Evolutionary conservation across 1,284 basidiomycete genomes (phyloP), one percentile per base, ranked within the genome.

Genomic region (Xanthoconium separans): DNA sequence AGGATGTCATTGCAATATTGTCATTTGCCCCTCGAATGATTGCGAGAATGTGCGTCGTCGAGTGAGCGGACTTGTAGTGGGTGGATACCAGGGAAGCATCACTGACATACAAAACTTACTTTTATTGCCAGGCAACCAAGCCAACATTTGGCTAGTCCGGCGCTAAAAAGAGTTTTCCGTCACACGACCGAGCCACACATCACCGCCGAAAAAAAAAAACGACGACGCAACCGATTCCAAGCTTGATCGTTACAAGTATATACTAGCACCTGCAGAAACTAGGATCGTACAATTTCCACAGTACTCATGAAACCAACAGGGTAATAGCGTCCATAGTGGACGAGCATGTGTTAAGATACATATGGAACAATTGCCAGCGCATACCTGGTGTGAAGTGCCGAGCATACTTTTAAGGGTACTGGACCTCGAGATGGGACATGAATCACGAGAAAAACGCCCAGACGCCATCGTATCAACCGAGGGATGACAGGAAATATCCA

Each of bases 271-370:
- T 40, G 22, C 29, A 20, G 30, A 34, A 34, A 37, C 44, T 46
- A 29, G 22, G 41, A 48, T 5, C 22, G 27, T 52, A 52, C 13
- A 22, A 40, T 20, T 24, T 24, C 43, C n/a, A 36, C 13, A 11
- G 18, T n/a, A 34, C 44, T 36, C 34, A 16, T 24, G n/a, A 36
- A 36, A 47, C 24, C 12, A 44, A 40, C 57, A 33, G n/a, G 36
- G 18, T 36, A 58, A 29, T 54, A 58, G 22, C 37, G 47, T 58
- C 55, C 53, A 42, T 39, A 16, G 13, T 11, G 36, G 44, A 55
- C 57, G 41, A 40, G 39, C 22, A 31, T 31, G n/a, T 40, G 33
- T 43, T 48, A 61, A 44, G 27, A 24, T 61, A 58, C 24, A 41
- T 47, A 36, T 43, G 13, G 20, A 22, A 42, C 36, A 13, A 39